phyloP scores from a whole-genome alignment of 192 early-diverging fungal species.

The Podila horticola region DNA sequence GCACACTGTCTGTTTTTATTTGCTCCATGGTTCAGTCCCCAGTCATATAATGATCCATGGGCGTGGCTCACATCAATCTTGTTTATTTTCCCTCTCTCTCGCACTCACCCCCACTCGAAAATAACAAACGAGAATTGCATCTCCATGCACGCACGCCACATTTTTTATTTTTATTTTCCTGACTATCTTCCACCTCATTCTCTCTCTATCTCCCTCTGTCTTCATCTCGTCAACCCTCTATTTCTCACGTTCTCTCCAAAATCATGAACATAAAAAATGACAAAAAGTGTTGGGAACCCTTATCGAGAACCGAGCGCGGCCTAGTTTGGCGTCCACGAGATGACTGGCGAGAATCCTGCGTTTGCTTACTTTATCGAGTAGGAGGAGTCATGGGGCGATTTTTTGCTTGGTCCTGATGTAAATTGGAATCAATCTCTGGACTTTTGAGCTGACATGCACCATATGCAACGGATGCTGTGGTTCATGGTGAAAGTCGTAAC shows the following conservation, averaged over 20 bases:
- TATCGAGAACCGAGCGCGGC: not conserved
- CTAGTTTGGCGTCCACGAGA: not conserved
- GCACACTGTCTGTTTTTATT: not conserved
- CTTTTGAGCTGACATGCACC: too few species aligned
- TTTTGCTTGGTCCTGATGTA: slow-evolving; percentile 13
- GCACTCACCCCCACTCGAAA: not conserved
- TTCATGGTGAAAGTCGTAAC: too few species aligned
- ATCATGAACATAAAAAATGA: not conserved
- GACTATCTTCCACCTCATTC: too few species aligned
- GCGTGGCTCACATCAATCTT: too few species aligned
- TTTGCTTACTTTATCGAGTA: slow-evolving; percentile 6
- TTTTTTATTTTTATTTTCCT: not conserved
- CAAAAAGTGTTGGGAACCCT: slow-evolving; percentile 6
- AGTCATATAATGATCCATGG: too few species aligned
- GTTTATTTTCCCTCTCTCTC: not conserved
- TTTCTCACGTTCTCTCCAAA: not conserved
- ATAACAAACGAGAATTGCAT: not conserved
- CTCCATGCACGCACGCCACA: not conserved
- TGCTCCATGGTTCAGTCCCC: not conserved
- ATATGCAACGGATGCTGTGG: too few species aligned
- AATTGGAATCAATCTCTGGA: not conserved
- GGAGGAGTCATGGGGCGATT: not conserved
- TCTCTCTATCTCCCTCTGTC: not conserved
- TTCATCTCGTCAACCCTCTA: not conserved
- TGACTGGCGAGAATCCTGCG: not conserved